A percentile compares a stretch with the other conserved stretches of the same genome.
Evolutionary conservation across 805 yeast genomes (phyloP).

Genomic region (Candida qinlingensis): DNA sequence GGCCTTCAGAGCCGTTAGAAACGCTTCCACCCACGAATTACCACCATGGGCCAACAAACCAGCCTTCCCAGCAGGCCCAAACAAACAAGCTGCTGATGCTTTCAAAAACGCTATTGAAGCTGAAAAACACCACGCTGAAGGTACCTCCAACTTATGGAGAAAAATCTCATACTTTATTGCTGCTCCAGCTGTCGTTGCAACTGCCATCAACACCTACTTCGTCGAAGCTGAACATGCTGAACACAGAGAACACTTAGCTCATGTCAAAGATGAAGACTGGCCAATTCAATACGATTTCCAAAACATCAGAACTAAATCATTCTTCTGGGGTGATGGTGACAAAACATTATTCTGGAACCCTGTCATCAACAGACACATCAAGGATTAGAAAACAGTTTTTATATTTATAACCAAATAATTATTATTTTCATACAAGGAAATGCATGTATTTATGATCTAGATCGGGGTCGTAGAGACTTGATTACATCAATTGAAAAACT

Average conservation of each 20-base stretch:
- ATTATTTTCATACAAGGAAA: background rate
- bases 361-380: conserved; percentile 81
- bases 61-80: conserved; percentile 39
- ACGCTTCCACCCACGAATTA: conserved; percentile 23
- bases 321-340: conserved; percentile 99
- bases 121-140: conserved; percentile 72
- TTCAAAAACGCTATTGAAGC: conserved; percentile 58
- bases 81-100: conserved; percentile 52
- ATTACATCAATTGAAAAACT: no score
- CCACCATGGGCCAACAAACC: conserved; percentile 41
- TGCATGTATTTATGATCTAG: background rate
- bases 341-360: conserved; percentile 96
- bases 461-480: background rate
- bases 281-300: conserved; percentile 87
- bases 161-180: conserved; percentile 78
- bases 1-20: conserved; percentile 18
- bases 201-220: conserved; percentile 76
- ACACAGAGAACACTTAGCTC: conserved; percentile 72
- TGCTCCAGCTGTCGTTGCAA: conserved; percentile 69
- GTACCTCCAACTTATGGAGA: conserved; percentile 77
- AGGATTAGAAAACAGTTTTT: conserved; percentile 7
- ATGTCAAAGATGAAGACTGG: conserved; percentile 84
- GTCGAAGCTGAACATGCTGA: conserved; percentile 85
- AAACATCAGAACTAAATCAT: conserved; percentile 81
- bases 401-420: background rate